phyloP scores from a whole-genome alignment of 768 basidiomycete genomes.

The Mycena floridula region DNA sequence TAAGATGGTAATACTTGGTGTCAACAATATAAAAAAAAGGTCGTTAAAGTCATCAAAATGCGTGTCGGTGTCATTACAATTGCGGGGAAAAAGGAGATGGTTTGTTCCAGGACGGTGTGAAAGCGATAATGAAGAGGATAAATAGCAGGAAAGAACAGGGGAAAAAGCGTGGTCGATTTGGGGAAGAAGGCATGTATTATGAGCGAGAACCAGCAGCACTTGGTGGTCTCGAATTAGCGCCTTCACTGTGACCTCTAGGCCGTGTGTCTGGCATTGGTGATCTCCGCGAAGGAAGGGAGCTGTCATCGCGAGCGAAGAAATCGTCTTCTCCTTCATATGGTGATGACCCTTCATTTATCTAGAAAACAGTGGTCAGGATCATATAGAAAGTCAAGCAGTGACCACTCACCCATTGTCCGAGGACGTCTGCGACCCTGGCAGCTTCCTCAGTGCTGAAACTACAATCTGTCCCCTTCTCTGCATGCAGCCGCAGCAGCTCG shows the following conservation, averaged over 20 bases:
- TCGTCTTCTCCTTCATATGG: conserved; percentile 75
- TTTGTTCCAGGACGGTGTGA: no score
- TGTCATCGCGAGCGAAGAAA: conserved; percentile 60
- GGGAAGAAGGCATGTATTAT: neutral
- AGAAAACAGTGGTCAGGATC: no score
- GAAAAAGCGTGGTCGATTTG: no score
- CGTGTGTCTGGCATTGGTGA: conserved; percentile 28
- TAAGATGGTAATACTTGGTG: no score
- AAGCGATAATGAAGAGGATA: neutral
- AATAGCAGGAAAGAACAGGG: neutral
- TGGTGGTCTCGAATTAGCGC: conserved; percentile 22
- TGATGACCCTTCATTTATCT: conserved; percentile 77
- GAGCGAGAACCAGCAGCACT: conserved; percentile 19
- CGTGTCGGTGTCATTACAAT: no score
- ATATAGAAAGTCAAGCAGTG: conserved; percentile 2
- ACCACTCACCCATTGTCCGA: conserved; percentile 70
- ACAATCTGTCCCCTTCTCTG: conserved; percentile 65
- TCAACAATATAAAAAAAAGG: neutral
- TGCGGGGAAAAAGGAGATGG: no score
- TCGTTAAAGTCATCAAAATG: neutral
- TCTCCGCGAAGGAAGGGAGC: conserved; percentile 31
- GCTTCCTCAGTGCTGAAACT: conserved; percentile 65
- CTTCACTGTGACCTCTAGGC: conserved; percentile 51
- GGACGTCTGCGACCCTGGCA: conserved; percentile 58
- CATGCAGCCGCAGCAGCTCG: conserved; percentile 65